A percentile compares a stretch with the other conserved stretches of the same genome.
Evolutionary conservation across 139 green algal species (phyloP).

Genomic region (Coelastrella sp.): DNA sequence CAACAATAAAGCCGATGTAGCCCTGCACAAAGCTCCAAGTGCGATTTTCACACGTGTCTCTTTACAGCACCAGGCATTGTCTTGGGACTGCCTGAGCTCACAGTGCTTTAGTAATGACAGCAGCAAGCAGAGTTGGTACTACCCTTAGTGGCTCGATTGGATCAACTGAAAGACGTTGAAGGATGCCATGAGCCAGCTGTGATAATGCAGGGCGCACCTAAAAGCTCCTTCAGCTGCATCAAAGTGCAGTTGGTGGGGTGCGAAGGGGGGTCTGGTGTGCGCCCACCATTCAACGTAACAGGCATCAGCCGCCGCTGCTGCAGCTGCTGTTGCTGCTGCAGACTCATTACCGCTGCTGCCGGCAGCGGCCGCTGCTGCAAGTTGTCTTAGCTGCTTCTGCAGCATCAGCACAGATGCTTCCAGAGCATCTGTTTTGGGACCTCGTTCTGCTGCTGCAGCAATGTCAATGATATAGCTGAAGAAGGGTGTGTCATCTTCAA

Average conservation of each 20-base stretch:
- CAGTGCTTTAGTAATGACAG: no score
- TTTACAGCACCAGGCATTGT: no score
- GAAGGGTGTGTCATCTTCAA: conserved; percentile 46
- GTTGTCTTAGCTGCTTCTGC: conserved; percentile 13
- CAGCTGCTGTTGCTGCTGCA: conserved; percentile 2
- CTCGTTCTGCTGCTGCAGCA: background rate
- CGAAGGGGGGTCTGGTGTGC: conserved; percentile 30
- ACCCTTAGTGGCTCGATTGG: no score
- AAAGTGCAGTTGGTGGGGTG: conserved; percentile 58
- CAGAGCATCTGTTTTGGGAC: conserved; percentile 30
- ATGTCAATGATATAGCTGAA: conserved; percentile 52
- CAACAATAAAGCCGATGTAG: no score
- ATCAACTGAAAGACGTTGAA: no score
- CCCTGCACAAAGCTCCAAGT: no score
- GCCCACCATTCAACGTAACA: conserved; percentile 61
- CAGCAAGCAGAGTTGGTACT: no score
- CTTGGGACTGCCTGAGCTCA: no score
- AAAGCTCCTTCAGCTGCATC: conserved; percentile 53
- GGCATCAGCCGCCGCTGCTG: background rate
- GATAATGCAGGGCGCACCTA: background rate
- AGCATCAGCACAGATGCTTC: conserved; percentile 42
- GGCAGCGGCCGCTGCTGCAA: background rate
- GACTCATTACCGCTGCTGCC: background rate
- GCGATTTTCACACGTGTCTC: no score
- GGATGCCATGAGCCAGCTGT: no score